Percentiles rank a stretch among this genome's conserved stretches.
Conservation (phyloP, 2,329 filamentous ascomycete genomes). For the Westerdykella ornata region DNA sequence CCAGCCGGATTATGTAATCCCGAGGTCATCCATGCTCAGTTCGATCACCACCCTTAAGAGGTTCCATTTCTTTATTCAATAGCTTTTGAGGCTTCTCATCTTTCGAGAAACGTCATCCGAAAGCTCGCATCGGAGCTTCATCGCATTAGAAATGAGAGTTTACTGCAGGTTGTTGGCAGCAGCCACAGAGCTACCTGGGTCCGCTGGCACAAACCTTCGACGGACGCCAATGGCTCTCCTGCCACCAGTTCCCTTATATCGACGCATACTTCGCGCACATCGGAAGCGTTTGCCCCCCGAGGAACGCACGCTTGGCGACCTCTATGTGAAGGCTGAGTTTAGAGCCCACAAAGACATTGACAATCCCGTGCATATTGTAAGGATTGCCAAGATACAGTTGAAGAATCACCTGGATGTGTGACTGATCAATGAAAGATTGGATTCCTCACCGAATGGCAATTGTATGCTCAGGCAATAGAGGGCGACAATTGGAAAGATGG, state of each 20-base stretch:
- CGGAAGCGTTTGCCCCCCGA: constrained; percentile 68
- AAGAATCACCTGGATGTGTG: not conserved
- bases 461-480: constrained; percentile 88
- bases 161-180: constrained; percentile 27
- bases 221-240: constrained; percentile 60
- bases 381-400: constrained; percentile 23
- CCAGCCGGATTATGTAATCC: not conserved
- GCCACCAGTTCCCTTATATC: constrained; percentile 82
- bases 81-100: no score
- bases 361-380: constrained; percentile 84
- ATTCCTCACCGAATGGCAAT: constrained; percentile 93
- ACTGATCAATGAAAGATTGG: constrained; percentile 60
- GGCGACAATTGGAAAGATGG: constrained; percentile 79
- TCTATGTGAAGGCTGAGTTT: constrained; percentile 92
- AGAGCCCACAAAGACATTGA: constrained; percentile 75
- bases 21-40: not conserved
- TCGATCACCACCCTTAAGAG: no score
- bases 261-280: constrained; percentile 79
- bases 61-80: not conserved
- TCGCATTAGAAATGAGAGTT: constrained; percentile 22
- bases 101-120: not conserved
- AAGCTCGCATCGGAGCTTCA: not conserved
- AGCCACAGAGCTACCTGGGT: constrained; percentile 22
- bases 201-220: constrained; percentile 22
- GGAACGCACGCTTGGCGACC: constrained; percentile 75